A percentile compares a stretch with the other conserved stretches of the same genome.
These are phyloP conservation scores for Blastocladiella emersonii DNA, from an alignment of 371 early-diverging fungal species.

Conservation along the genomic window DNA sequence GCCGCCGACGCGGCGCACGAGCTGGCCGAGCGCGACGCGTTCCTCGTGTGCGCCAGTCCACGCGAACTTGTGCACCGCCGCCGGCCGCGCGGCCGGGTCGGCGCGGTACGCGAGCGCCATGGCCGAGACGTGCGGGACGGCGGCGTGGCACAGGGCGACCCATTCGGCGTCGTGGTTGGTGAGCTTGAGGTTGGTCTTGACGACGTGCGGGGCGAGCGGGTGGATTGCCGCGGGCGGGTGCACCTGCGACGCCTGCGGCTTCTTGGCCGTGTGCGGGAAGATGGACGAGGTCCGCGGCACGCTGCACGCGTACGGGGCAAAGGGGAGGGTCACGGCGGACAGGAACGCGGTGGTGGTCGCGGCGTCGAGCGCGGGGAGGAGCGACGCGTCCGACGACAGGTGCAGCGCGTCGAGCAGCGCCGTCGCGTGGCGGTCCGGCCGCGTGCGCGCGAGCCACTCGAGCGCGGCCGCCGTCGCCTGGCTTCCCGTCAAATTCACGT, in stretches of 20 bases:
- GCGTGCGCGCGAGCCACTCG: background rate
- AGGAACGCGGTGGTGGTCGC: background rate
- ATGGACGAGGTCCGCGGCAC: background rate
- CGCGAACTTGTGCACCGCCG: background rate
- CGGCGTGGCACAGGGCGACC: background rate
- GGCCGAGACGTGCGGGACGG: background rate
- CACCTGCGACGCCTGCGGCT: background rate
- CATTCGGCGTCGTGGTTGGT: slow-evolving; percentile 2
- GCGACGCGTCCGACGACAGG: background rate
- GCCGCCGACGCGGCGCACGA: background rate
- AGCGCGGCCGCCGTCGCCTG: background rate
- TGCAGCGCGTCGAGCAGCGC: background rate
- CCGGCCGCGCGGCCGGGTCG: background rate
- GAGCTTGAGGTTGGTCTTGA: background rate
- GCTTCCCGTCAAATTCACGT: background rate
- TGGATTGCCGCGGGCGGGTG: background rate
- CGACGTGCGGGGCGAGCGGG: slow-evolving; percentile 3
- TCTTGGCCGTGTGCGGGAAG: background rate
- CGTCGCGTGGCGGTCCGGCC: background rate
- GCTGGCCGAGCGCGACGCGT: background rate
- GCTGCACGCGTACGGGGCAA: background rate
- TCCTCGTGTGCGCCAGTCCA: background rate
- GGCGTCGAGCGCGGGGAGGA: background rate
- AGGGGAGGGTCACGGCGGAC: background rate
- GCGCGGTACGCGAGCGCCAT: background rate